Conservation (phyloP, 108 stramenopile genomes). For the Schizochytrium sp. region DNA sequence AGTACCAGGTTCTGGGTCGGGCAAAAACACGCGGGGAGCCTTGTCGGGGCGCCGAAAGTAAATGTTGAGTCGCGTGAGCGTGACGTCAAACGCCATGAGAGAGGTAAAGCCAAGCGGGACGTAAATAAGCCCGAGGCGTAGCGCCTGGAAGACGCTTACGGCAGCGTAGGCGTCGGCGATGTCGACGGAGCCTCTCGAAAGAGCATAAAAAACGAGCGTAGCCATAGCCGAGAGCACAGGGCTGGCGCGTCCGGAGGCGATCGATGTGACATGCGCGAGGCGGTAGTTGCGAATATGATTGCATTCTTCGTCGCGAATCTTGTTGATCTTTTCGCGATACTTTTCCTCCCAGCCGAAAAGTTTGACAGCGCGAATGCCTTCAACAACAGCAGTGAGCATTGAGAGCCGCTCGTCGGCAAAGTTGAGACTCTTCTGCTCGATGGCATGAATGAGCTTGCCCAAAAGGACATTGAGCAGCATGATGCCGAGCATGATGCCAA, state of each 20-base stretch:
- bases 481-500: background rate
- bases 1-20: background rate
- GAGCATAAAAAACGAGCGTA: background rate
- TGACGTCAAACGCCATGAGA: background rate
- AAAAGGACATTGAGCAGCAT: background rate
- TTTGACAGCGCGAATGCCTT: constrained; percentile 20
- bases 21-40: background rate
- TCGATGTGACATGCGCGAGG: background rate
- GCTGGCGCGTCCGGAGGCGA: background rate
- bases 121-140: background rate
- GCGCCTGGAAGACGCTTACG: background rate
- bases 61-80: background rate
- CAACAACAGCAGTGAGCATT: background rate
- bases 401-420: background rate
- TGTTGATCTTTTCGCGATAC: background rate
- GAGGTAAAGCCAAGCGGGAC: background rate
- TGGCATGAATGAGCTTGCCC: background rate
- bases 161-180: background rate
- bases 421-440: background rate
- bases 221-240: background rate
- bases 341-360: constrained; percentile 10
- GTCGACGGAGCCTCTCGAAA: background rate
- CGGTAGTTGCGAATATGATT: background rate
- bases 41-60: background rate
- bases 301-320: constrained; percentile 13